phyloP scores from a whole-genome alignment of 2,329 filamentous ascomycete genomes.

The Penicillium sp. region DNA sequence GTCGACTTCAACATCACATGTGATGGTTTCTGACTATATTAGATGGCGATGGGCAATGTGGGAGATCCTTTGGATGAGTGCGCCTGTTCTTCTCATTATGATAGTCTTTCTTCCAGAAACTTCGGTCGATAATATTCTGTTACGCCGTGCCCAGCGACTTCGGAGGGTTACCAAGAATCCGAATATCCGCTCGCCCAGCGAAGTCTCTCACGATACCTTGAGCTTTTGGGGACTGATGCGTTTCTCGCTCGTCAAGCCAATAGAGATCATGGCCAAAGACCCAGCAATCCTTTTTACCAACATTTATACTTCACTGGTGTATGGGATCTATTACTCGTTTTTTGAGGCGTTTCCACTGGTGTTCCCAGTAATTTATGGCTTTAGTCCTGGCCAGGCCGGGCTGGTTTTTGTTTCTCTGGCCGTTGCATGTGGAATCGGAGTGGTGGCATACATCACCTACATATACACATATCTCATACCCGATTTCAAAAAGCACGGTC shows the following conservation, averaged over 20 bases:
- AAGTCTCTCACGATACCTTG: conserved; percentile 33
- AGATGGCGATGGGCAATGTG: conserved; percentile 47
- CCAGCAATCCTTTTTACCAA: conserved; percentile 1
- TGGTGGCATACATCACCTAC: not conserved
- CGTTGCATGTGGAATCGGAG: not conserved
- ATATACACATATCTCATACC: not conserved
- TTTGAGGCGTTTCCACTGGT: conserved; percentile 4
- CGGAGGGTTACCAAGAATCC: conserved; percentile 41
- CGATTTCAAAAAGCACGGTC: not conserved
- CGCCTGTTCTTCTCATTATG: conserved; percentile 40
- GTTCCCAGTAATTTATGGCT: not conserved
- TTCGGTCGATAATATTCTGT: conserved; percentile 43
- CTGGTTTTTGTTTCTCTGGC: not conserved
- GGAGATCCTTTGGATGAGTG: conserved; percentile 45
- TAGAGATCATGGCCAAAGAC: conserved; percentile 1
- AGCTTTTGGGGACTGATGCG: conserved; percentile 38
- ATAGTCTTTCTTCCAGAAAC: conserved; percentile 45
- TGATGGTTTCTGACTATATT: conserved; percentile 23
- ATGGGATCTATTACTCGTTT: conserved; percentile 8
- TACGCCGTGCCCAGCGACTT: conserved; percentile 42
- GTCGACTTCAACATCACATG: not conserved
- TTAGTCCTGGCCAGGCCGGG: not conserved
- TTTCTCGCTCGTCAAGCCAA: conserved; percentile 21
- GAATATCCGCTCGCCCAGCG: conserved; percentile 40
- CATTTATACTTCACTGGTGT: not conserved